Percentiles rank a stretch among this genome's conserved stretches.
Conservation (phyloP, 345 rosid genomes). For the Moricandia moricandioides region DNA sequence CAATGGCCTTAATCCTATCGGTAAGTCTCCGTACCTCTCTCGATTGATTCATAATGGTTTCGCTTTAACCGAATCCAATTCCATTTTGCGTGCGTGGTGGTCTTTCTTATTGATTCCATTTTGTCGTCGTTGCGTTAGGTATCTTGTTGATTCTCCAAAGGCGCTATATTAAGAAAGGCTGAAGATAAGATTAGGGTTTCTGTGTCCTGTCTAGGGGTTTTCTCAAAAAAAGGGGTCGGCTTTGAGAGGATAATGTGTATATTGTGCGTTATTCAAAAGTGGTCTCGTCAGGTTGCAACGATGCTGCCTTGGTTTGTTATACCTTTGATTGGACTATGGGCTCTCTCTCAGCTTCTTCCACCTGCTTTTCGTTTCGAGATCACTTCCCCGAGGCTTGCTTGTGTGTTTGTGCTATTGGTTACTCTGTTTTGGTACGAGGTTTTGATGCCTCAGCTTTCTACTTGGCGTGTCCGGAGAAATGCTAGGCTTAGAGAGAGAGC, state of each 20-base stretch:
- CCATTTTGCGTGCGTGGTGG: neutral
- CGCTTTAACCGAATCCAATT: slow-evolving; percentile 25
- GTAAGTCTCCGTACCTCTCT: slow-evolving; percentile 45
- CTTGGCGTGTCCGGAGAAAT: slow-evolving; percentile 85
- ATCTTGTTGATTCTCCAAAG: slow-evolving; percentile 20
- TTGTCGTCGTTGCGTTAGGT: slow-evolving; percentile 30
- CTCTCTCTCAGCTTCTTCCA: slow-evolving; percentile 93
- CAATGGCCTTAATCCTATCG: slow-evolving; percentile 32
- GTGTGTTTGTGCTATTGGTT: slow-evolving; percentile 87
- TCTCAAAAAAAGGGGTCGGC: neutral
- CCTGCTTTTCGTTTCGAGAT: slow-evolving; percentile 95
- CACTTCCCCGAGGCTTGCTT: slow-evolving; percentile 87
- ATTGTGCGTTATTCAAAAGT: slow-evolving; percentile 98
- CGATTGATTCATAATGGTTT: slow-evolving; percentile 34
- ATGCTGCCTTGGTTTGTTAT: slow-evolving; percentile 99
- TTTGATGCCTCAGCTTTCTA: slow-evolving; percentile 93
- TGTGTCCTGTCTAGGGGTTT: slow-evolving; percentile 30
- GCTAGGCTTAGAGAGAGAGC: slow-evolving; percentile 82
- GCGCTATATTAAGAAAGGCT: neutral
- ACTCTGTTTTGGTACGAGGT: slow-evolving; percentile 96
- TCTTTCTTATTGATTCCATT: slow-evolving; percentile 19
- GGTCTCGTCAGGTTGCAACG: slow-evolving; percentile 99
- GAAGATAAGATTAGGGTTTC: slow-evolving; percentile 39
- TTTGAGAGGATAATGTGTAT: slow-evolving; percentile 47
- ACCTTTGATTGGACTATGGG: slow-evolving; percentile 96